Evolutionary conservation across 2,329 filamentous ascomycete species (phyloP).

Genomic region (Dactylellina cionopaga): DNA sequence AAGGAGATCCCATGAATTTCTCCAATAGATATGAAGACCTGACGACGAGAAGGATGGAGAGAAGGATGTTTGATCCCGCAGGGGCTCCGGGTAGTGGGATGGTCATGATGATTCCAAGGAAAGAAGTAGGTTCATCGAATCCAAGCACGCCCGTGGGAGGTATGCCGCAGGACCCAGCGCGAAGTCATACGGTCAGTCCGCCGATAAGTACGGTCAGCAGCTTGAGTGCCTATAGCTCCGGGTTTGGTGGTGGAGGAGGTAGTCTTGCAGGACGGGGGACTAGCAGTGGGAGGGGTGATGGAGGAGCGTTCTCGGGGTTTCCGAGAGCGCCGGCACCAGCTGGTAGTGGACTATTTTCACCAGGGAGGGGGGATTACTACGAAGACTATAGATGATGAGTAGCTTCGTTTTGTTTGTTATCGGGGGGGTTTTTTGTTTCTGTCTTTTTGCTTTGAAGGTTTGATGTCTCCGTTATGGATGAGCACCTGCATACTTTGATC

Average conservation of each 20-base stretch:
- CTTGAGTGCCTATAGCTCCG: slow-evolving; percentile 23
- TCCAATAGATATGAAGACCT: slow-evolving; percentile 48
- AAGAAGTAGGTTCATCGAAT: slow-evolving; percentile 15
- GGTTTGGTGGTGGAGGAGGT: slow-evolving; percentile 40
- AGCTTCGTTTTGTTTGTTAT: background rate
- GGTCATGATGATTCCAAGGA: slow-evolving; percentile 39
- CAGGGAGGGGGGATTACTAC: slow-evolving; percentile 31
- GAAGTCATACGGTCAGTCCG: slow-evolving; percentile 42
- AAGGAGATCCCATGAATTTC: slow-evolving; percentile 19
- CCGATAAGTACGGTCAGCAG: slow-evolving; percentile 35
- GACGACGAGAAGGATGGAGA: slow-evolving; percentile 17
- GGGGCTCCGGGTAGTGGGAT: slow-evolving; percentile 7
- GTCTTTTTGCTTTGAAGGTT: background rate
- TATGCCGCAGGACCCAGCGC: background rate
- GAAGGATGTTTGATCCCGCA: slow-evolving; percentile 43
- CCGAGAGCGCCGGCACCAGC: slow-evolving; percentile 43
- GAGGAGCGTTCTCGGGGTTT: slow-evolving; percentile 28
- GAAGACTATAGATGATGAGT: slow-evolving; percentile 31
- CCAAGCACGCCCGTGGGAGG: slow-evolving; percentile 14
- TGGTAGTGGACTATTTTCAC: slow-evolving; percentile 22
- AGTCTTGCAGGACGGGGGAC: slow-evolving; percentile 32
- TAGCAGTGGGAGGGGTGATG: background rate
- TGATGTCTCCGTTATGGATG: background rate
- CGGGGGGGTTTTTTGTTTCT: background rate
- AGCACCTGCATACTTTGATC: background rate